Evolutionary conservation across 225 moss, liverwort and hornwort genomes (phyloP).

Genomic region (Bryum argenteum): DNA sequence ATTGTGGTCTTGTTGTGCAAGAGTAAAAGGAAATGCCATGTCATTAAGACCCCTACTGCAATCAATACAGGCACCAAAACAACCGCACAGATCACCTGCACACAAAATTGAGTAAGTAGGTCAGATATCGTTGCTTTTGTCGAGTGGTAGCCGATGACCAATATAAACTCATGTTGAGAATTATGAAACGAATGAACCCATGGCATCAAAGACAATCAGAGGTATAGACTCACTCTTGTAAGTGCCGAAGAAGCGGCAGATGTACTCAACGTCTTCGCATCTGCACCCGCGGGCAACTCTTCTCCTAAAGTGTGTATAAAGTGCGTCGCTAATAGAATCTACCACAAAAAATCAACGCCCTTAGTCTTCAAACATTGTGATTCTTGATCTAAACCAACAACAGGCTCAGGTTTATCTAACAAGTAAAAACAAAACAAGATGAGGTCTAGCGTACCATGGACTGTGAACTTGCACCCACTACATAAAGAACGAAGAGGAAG

Average conservation of each 20-base stretch:
- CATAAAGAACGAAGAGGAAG: slow-evolving; percentile 84
- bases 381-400: slow-evolving; percentile 6
- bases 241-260: slow-evolving; percentile 67
- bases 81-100: slow-evolving; percentile 80
- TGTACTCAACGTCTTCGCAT: slow-evolving; percentile 52
- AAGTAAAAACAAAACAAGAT: slow-evolving; percentile 20
- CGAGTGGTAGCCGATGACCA: neutral
- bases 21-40: slow-evolving; percentile 89
- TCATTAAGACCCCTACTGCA: slow-evolving; percentile 82
- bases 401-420: slow-evolving; percentile 12
- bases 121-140: neutral
- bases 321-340: slow-evolving; percentile 78
- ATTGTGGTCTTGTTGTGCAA: slow-evolving; percentile 97
- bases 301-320: slow-evolving; percentile 74
- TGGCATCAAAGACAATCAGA: neutral
- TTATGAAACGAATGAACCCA: neutral
- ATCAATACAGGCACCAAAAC: slow-evolving; percentile 78
- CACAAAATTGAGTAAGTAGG: slow-evolving; percentile 5
- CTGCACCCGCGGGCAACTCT: slow-evolving; percentile 42
- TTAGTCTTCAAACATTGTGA: slow-evolving; percentile 19
- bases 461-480: slow-evolving; percentile 87
- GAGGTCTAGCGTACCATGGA: slow-evolving; percentile 61
- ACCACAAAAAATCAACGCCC: slow-evolving; percentile 21
- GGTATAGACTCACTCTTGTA: slow-evolving; percentile 55
- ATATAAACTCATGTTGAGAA: slow-evolving; percentile 10